Conservation (phyloP, 306 rosid genomes). For the Fragaria iinumae region DNA sequence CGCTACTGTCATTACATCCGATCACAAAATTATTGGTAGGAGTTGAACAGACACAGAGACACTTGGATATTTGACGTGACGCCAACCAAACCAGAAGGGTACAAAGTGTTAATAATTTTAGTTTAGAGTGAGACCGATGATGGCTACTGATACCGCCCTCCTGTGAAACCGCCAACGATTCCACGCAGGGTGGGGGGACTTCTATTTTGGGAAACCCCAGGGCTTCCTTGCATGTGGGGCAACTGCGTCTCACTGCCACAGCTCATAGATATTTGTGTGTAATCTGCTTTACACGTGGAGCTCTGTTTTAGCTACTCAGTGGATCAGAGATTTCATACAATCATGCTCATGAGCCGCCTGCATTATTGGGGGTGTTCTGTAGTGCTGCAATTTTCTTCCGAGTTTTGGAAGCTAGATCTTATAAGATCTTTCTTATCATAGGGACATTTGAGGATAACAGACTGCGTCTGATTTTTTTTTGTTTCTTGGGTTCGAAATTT, state of each 20-base stretch:
- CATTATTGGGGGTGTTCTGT: background rate
- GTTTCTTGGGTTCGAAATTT: background rate
- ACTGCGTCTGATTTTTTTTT: background rate
- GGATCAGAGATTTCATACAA: background rate
- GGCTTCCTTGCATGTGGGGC: background rate
- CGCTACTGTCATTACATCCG: background rate
- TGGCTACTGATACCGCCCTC: background rate
- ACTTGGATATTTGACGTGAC: background rate
- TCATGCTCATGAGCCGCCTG: background rate
- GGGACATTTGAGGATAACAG: background rate
- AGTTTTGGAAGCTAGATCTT: background rate
- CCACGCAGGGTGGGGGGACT: background rate
- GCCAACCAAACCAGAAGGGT: background rate
- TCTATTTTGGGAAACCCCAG: background rate
- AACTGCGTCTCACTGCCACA: background rate
- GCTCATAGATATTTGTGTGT: background rate
- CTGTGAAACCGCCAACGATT: background rate
- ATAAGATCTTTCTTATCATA: background rate
- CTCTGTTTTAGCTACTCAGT: background rate
- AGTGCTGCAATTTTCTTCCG: background rate
- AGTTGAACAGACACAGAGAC: background rate
- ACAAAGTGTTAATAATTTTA: background rate
- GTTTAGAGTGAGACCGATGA: background rate
- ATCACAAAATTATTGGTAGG: background rate
- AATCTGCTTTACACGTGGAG: background rate